phyloP scores from a whole-genome alignment of 2,329 filamentous ascomycete species.

The Scedosporium boydii region DNA sequence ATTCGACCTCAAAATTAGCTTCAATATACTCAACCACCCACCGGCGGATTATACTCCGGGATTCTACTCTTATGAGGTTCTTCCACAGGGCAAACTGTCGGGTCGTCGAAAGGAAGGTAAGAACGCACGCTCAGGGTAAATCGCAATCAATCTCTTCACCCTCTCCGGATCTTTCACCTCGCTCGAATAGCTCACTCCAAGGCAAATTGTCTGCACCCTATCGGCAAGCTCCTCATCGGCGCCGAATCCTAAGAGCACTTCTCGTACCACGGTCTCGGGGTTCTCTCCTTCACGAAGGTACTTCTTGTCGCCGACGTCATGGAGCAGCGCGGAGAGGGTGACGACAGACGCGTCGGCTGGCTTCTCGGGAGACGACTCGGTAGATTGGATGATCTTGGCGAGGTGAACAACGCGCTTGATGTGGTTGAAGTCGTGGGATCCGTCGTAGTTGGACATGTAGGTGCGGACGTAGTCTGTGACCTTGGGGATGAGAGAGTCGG shows the following conservation, averaged over 20 bases:
- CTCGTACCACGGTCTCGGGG: conserved; percentile 42
- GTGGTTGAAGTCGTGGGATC: conserved; percentile 81
- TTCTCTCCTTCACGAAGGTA: conserved; percentile 55
- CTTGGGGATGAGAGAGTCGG: conserved; percentile 37
- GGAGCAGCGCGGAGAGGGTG: conserved; percentile 64
- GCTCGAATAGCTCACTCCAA: conserved; percentile 67
- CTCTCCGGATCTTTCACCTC: conserved; percentile 57
- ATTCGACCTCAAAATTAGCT: neutral
- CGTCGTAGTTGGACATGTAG: conserved; percentile 73
- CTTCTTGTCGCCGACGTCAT: conserved; percentile 84
- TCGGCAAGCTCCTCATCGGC: conserved; percentile 48
- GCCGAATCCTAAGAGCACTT: conserved; percentile 46
- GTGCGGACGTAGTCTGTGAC: conserved; percentile 55
- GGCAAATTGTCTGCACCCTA: conserved; percentile 62
- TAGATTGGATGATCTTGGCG: conserved; percentile 52
- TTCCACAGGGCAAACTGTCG: no score
- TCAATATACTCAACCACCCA: neutral
- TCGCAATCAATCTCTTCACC: conserved; percentile 51
- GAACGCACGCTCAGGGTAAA: conserved; percentile 50
- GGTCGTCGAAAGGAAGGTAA: neutral
- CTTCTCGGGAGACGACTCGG: conserved; percentile 24
- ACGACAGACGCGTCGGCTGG: conserved; percentile 44
- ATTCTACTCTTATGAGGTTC: no score
- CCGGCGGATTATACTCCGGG: no score
- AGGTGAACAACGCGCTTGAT: conserved; percentile 72